phyloP scores from a whole-genome alignment of 1,139 yeast species.

The Meyerozyma athensensis region DNA sequence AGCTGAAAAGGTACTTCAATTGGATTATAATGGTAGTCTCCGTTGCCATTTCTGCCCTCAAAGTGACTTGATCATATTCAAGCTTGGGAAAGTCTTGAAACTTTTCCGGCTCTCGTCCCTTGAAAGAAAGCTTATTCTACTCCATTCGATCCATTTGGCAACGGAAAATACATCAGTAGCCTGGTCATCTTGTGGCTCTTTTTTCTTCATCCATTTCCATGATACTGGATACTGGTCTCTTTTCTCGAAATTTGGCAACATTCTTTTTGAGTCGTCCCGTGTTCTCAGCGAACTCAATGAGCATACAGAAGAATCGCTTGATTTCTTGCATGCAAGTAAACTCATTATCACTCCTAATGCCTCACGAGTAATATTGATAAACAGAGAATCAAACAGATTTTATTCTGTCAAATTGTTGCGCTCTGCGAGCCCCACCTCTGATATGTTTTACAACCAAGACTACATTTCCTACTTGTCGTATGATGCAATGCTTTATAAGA shows the following conservation, averaged over 20 bases:
- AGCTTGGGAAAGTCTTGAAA: background rate
- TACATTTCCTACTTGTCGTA: slow-evolving; percentile 25
- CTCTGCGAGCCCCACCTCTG: slow-evolving; percentile 11
- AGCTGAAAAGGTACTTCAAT: background rate
- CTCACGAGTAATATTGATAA: slow-evolving; percentile 20
- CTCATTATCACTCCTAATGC: slow-evolving; percentile 26
- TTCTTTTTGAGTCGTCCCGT: slow-evolving; percentile 25
- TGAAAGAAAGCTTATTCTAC: background rate
- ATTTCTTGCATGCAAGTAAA: slow-evolving; percentile 21
- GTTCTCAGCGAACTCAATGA: slow-evolving; percentile 22
- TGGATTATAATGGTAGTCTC: too few species aligned
- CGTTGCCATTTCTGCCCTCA: slow-evolving; percentile 24
- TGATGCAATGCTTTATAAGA: slow-evolving; percentile 18
- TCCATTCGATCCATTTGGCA: background rate
- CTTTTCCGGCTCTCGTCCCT: background rate
- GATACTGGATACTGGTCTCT: slow-evolving; percentile 29
- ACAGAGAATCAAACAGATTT: slow-evolving; percentile 16
- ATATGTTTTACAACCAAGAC: slow-evolving; percentile 21
- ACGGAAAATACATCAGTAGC: background rate
- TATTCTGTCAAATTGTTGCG: slow-evolving; percentile 20
- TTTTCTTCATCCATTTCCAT: slow-evolving; percentile 20
- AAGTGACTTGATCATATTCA: slow-evolving; percentile 15
- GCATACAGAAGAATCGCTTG: slow-evolving; percentile 12
- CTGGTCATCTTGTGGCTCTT: slow-evolving; percentile 40
- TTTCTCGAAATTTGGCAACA: slow-evolving; percentile 33